Percentiles rank a stretch among this genome's conserved stretches.
Evolutionary conservation across 164 flowering plant genomes (phyloP).

Genomic region (Berberis thunbergii): DNA sequence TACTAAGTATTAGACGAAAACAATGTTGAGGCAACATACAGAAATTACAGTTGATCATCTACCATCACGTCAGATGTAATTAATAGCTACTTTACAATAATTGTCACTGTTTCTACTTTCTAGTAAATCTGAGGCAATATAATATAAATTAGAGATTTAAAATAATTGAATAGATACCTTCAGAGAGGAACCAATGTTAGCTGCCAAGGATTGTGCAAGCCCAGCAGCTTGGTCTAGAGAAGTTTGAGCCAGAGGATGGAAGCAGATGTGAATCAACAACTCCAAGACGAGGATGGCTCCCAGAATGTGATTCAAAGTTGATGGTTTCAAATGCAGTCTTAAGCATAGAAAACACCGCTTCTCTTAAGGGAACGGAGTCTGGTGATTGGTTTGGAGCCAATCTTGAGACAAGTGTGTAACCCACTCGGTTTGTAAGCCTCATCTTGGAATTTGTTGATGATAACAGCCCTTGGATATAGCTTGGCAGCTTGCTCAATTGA

Average conservation of each 20-base stretch:
- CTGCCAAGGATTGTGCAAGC: conserved; percentile 56
- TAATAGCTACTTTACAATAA: neutral
- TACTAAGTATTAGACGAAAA: too few relatives aligned
- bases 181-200: conserved; percentile 48
- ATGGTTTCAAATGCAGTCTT: conserved; percentile 50
- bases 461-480: conserved; percentile 32
- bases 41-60: neutral
- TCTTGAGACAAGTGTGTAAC: conserved; percentile 59
- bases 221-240: conserved; percentile 61
- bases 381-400: conserved; percentile 25
- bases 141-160: neutral
- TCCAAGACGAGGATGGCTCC: conserved; percentile 75
- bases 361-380: conserved; percentile 37
- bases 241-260: conserved; percentile 64
- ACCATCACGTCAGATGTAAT: neutral
- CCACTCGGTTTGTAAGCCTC: conserved; percentile 45
- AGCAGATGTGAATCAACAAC: conserved; percentile 64
- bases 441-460: conserved; percentile 61
- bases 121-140: neutral
- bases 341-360: conserved; percentile 50
- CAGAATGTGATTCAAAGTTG: conserved; percentile 50
- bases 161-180: conserved; percentile 28
- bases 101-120: neutral
- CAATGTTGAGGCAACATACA: neutral
- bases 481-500: conserved; percentile 53